Evolutionary conservation across 2,329 filamentous ascomycete species (phyloP).

Genomic region (Trichophyton simii): DNA sequence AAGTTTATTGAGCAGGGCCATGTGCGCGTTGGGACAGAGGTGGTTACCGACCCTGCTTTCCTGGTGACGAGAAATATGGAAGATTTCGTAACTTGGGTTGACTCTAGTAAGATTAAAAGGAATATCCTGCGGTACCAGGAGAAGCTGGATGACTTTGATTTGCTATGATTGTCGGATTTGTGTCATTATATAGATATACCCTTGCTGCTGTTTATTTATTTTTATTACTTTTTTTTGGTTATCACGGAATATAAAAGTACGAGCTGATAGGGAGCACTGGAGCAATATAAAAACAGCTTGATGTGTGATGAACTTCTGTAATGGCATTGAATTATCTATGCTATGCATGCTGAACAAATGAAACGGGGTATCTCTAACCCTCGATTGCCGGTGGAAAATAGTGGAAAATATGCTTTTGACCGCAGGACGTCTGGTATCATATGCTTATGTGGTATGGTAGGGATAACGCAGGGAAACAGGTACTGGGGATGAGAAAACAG

Average conservation of each 20-base stretch:
- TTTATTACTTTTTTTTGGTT: not conserved
- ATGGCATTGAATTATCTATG: not conserved
- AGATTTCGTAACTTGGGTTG: conserved; percentile 93
- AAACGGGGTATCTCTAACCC: not conserved
- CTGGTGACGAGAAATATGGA: conserved; percentile 81
- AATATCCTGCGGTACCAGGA: conserved; percentile 92
- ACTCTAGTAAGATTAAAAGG: conserved; percentile 92
- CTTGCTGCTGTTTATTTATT: not conserved
- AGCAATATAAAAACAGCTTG: too few species aligned
- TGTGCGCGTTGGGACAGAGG: conserved; percentile 79
- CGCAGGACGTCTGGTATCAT: not conserved
- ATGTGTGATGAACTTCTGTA: too few species aligned
- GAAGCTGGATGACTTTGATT: conserved; percentile 89
- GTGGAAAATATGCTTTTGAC: not conserved
- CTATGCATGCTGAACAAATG: not conserved
- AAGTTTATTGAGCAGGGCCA: conserved; percentile 92
- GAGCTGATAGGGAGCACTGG: too few species aligned
- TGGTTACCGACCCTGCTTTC: conserved; percentile 80
- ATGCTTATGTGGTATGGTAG: not conserved
- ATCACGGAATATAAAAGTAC: not conserved
- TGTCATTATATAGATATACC: not conserved
- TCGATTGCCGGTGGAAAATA: not conserved
- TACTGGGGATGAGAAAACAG: not conserved
- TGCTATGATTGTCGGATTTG: conserved; percentile 45
- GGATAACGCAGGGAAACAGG: not conserved